Evolutionary conservation across 1,284 basidiomycete species (phyloP), one percentile per base, ranked within the genome.

Genomic region (Puccinia coronata): DNA sequence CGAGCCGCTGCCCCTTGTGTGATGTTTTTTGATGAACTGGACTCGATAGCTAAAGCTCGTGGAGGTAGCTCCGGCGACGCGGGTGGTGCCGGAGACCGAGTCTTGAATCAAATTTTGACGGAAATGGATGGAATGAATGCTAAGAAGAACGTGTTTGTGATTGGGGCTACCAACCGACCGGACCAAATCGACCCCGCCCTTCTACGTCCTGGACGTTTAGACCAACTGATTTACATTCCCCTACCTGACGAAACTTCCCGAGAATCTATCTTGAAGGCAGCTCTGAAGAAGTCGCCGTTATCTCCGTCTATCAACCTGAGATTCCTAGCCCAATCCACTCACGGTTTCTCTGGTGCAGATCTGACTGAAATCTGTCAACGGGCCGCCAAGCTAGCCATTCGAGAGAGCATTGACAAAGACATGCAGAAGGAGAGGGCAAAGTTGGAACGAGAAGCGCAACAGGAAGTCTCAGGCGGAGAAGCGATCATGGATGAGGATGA

Each of bases 311-410:
- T 99, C 82, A 92, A 98, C 86, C 91, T 99, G 69, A 78, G 72
- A 51, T 99, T 92, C 91, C 89, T 99, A 76, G 90, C 96, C 82
- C 98, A 93, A 91, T 91, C 90, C 87, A 98, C 96, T 14, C 94
- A 98, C 85, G 96, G 97, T 23, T 99, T 94, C 91, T 98, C 96
- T 85, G 97, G 97, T 91, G 97, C 97, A 82, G 97, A 99, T 90
- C 88, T 99, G 83, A 97, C 96, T 18, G 97, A 99, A 87, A 97
- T 99, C 85, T 99, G 96, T 86, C 96, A 99, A 88, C 92, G 97
- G 82, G 93, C 96, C 14, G 96, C 95, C 82, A 99, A 99, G 89
- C 89, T 98, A 71, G 95, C 95, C 1, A 97, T 99, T 86, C 91
- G 97, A 61, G 94, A 93, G 86, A 93, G 92, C 83, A 99, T 99